Percentiles rank a stretch among this genome's conserved stretches.
Conservation (phyloP, 2,329 filamentous ascomycete genomes). For the Fusarium tanahbumbuense region DNA sequence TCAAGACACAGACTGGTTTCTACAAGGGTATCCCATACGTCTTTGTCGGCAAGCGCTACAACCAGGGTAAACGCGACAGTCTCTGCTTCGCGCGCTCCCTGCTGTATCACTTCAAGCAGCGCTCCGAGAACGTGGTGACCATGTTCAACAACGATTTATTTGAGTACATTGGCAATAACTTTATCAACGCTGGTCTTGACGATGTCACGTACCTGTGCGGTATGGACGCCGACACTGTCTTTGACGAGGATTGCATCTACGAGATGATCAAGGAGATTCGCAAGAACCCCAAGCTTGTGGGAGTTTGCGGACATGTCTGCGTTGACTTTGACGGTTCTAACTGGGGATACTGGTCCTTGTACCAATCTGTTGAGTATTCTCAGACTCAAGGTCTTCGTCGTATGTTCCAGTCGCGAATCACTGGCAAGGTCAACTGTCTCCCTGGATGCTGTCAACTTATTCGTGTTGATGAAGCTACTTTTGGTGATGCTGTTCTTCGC, state of each 20-base stretch:
- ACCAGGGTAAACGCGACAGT: constrained; percentile 63
- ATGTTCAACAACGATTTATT: constrained; percentile 61
- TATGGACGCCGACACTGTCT: constrained; percentile 63
- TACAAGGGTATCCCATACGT: constrained; percentile 61
- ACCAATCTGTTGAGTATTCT: constrained; percentile 62
- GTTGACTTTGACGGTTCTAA: constrained; percentile 58
- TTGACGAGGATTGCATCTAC: constrained; percentile 57
- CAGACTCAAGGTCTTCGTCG: constrained; percentile 60
- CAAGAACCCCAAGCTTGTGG: constrained; percentile 57
- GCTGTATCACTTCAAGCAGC: constrained; percentile 60
- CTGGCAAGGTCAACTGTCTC: constrained; percentile 62
- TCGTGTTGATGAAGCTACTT: constrained; percentile 61
- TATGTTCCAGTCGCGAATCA: constrained; percentile 62
- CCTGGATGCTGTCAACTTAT: constrained; percentile 63
- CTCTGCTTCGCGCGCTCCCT: constrained; percentile 62
- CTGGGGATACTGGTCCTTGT: constrained; percentile 60
- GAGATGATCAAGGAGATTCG: constrained; percentile 59
- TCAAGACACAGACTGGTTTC: constrained; percentile 56
- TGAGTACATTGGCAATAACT: constrained; percentile 53
- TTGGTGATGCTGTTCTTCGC: constrained; percentile 59
- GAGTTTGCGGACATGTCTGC: constrained; percentile 61
- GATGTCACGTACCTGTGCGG: constrained; percentile 58
- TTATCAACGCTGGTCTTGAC: constrained; percentile 54
- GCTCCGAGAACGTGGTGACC: constrained; percentile 55
- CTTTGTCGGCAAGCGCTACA: constrained; percentile 61